phyloP scores from a whole-genome alignment of 768 basidiomycete genomes.

The Auriscalpium vulgare region DNA sequence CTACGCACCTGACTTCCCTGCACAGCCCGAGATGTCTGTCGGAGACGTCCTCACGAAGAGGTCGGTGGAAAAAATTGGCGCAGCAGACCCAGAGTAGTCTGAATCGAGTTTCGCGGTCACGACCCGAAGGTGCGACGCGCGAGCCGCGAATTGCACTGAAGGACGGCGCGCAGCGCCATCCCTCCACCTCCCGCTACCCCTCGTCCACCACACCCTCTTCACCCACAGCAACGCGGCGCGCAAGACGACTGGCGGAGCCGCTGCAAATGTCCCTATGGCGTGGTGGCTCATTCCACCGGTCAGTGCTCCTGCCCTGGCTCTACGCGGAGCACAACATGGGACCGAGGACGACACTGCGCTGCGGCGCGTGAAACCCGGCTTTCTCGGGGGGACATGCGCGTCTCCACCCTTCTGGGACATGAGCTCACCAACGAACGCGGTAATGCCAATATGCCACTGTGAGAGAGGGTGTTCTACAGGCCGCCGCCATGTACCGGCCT shows the following conservation, averaged over 20 bases:
- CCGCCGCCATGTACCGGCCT: not conserved
- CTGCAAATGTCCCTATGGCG: not conserved
- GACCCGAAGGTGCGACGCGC: slow-evolving; percentile 17
- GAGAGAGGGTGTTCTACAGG: not conserved
- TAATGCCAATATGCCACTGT: too few species aligned
- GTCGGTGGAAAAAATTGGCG: slow-evolving; percentile 25
- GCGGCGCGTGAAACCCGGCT: not conserved
- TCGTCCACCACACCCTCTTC: slow-evolving; percentile 14
- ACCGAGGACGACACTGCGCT: not conserved
- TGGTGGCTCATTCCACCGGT: not conserved
- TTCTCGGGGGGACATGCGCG: not conserved
- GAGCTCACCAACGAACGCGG: too few species aligned
- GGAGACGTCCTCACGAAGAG: slow-evolving; percentile 17
- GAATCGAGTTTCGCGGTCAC: slow-evolving; percentile 50
- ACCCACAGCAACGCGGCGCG: slow-evolving; percentile 9
- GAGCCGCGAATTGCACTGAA: slow-evolving; percentile 68
- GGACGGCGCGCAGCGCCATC: slow-evolving; percentile 25
- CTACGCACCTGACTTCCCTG: too few species aligned
- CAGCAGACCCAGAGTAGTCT: slow-evolving; percentile 63
- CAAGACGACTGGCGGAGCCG: too few species aligned
- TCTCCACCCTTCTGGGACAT: not conserved
- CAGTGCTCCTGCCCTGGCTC: not conserved
- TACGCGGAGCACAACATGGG: not conserved
- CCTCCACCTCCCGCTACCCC: slow-evolving; percentile 11
- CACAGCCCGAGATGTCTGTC: too few species aligned